A percentile compares a stretch with the other conserved stretches of the same genome.
phyloP scores from a whole-genome alignment of 768 basidiomycete genomes.

The Tulasnella sp. region DNA sequence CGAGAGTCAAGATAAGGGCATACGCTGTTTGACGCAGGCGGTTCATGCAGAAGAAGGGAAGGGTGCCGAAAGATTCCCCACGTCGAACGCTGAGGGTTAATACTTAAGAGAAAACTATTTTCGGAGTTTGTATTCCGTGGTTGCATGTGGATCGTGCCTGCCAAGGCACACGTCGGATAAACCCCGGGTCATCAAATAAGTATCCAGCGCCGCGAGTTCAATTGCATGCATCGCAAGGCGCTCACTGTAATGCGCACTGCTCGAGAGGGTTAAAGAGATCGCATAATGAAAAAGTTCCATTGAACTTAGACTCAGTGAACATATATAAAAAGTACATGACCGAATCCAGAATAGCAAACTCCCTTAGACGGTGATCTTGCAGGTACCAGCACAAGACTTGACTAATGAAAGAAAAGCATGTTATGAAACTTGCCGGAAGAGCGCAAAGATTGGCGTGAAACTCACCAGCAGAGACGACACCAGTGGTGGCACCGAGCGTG shows the following conservation, averaged over 20 bases:
- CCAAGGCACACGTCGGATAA: background rate
- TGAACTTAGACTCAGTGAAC: background rate
- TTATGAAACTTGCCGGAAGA: background rate
- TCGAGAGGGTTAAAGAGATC: background rate
- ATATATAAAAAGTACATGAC: background rate
- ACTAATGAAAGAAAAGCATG: background rate
- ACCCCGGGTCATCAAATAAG: background rate
- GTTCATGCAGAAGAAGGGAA: background rate
- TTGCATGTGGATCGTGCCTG: background rate
- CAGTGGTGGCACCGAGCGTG: conserved; percentile 13
- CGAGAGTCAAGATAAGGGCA: conserved; percentile 13
- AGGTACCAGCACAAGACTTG: background rate
- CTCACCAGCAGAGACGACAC: conserved; percentile 14
- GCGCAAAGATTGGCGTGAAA: background rate
- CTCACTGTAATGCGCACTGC: background rate
- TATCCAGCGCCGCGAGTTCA: background rate
- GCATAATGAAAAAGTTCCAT: background rate
- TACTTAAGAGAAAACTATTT: background rate
- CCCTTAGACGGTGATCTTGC: conserved; percentile 8
- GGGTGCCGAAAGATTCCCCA: background rate
- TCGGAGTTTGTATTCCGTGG: conserved; percentile 4
- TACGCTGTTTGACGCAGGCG: background rate
- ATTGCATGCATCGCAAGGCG: background rate
- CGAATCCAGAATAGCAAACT: background rate
- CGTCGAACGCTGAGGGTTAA: background rate